phyloP scores from a whole-genome alignment of 139 green algal species.

The Pseudopediastrum boryanum region DNA sequence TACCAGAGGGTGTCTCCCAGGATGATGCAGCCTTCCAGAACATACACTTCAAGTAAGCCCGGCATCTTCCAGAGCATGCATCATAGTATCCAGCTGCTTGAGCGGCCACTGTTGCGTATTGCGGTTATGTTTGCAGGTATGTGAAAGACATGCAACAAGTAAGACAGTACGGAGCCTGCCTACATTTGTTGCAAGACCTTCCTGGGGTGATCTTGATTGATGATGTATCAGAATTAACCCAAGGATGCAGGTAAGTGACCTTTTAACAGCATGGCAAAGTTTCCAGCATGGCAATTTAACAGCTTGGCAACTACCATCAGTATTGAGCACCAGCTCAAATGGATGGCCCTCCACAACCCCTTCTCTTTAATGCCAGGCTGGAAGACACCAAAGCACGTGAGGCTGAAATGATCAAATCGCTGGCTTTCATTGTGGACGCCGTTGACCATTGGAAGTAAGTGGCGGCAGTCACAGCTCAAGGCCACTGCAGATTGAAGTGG shows the following conservation, averaged over 20 bases:
- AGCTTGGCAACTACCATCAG: neutral
- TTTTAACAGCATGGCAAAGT: neutral
- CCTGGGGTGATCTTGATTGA: conserved; percentile 22
- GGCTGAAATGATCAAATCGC: neutral
- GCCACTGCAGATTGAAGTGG: neutral
- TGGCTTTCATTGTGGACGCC: conserved; percentile 15
- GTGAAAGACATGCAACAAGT: neutral
- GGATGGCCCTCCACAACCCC: neutral
- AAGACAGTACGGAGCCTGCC: conserved; percentile 12
- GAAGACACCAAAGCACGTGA: conserved; percentile 15
- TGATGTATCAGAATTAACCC: conserved; percentile 3
- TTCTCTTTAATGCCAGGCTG: neutral
- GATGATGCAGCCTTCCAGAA: conserved; percentile 6
- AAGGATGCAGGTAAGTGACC: neutral
- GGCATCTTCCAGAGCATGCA: neutral
- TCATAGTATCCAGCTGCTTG: neutral
- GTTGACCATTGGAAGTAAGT: conserved; percentile 18
- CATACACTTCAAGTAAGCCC: conserved; percentile 27
- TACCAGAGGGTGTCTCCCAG: neutral
- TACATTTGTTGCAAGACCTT: conserved; percentile 17
- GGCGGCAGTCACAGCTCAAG: neutral
- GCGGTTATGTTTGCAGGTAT: conserved; percentile 10
- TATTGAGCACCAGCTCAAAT: neutral
- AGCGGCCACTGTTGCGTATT: neutral
- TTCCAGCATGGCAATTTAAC: neutral